Evolutionary conservation across 2,329 filamentous ascomycete genomes (phyloP).

Genomic region (Gnomoniopsis sp.): DNA sequence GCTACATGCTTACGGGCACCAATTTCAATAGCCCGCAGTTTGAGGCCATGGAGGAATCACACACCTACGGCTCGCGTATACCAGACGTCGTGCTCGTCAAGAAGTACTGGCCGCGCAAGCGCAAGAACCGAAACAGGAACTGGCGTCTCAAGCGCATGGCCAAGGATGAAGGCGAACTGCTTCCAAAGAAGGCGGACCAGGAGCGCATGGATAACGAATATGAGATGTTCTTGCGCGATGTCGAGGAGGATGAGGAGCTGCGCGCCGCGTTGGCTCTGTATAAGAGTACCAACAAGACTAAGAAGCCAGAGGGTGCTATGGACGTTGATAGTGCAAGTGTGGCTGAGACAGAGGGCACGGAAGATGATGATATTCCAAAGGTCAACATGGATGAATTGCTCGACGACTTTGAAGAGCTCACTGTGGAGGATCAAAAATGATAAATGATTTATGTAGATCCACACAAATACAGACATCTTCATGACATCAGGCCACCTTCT

Average conservation of each 20-base stretch:
- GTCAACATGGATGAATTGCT: slow-evolving; percentile 79
- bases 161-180: slow-evolving; percentile 81
- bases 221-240: slow-evolving; percentile 93
- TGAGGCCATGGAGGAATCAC: slow-evolving; percentile 76
- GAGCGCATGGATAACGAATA: slow-evolving; percentile 89
- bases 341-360: slow-evolving; percentile 37
- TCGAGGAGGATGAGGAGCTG: slow-evolving; percentile 92
- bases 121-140: slow-evolving; percentile 78
- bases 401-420: slow-evolving; percentile 90
- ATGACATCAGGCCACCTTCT: background rate
- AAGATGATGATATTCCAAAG: slow-evolving; percentile 63
- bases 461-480: background rate
- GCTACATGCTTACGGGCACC: slow-evolving; percentile 84
- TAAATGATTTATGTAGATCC: background rate
- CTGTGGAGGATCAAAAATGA: slow-evolving; percentile 52
- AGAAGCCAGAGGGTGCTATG: slow-evolving; percentile 33
- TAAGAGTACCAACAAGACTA: slow-evolving; percentile 57
- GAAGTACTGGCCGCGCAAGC: slow-evolving; percentile 88
- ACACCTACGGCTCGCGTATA: slow-evolving; percentile 72
- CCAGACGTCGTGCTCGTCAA: slow-evolving; percentile 94
- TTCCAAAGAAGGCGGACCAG: slow-evolving; percentile 83
- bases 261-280: slow-evolving; percentile 82
- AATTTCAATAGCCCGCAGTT: slow-evolving; percentile 91
- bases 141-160: slow-evolving; percentile 96
- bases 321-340: slow-evolving; percentile 33